A percentile compares a stretch with the other conserved stretches of the same genome.
phyloP scores from a whole-genome alignment of 306 rosid genomes.

The Macrotyloma uniflorum region DNA sequence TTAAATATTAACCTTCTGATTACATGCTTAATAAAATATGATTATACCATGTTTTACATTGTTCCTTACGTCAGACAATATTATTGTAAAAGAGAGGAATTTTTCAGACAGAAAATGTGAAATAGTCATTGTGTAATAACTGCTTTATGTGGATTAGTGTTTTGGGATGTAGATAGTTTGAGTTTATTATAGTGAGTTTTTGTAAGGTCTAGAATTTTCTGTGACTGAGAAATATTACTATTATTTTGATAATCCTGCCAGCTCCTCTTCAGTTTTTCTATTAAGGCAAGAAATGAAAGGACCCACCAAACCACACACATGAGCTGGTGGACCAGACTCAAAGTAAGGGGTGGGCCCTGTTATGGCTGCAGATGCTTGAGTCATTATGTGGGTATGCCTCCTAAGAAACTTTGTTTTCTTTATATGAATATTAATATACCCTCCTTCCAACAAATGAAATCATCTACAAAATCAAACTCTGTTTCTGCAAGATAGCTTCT shows the following conservation, averaged over 20 bases:
- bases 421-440: background rate
- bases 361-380: slow-evolving; percentile 55
- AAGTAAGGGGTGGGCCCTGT: slow-evolving; percentile 59
- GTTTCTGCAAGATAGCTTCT: slow-evolving; percentile 21
- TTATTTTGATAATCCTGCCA: slow-evolving; percentile 51
- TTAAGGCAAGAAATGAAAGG: slow-evolving; percentile 42
- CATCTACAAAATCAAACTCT: slow-evolving; percentile 17
- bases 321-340: slow-evolving; percentile 65
- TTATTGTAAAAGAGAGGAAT: slow-evolving; percentile 17
- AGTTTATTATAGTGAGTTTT: slow-evolving; percentile 12
- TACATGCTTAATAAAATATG: background rate
- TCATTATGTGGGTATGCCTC: slow-evolving; percentile 54
- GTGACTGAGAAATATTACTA: background rate
- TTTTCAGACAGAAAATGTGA: background rate
- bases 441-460: slow-evolving; percentile 24
- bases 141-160: slow-evolving; percentile 14
- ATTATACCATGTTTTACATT: background rate
- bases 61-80: background rate
- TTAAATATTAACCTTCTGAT: background rate
- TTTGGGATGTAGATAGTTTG: slow-evolving; percentile 5
- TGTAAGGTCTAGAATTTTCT: slow-evolving; percentile 10
- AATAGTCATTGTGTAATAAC: background rate
- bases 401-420: slow-evolving; percentile 30
- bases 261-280: slow-evolving; percentile 42
- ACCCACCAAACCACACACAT: slow-evolving; percentile 56